These are phyloP conservation scores for Metschnikowia arizonensis DNA, from an alignment of 805 yeast species.

Conservation along the genomic window DNA sequence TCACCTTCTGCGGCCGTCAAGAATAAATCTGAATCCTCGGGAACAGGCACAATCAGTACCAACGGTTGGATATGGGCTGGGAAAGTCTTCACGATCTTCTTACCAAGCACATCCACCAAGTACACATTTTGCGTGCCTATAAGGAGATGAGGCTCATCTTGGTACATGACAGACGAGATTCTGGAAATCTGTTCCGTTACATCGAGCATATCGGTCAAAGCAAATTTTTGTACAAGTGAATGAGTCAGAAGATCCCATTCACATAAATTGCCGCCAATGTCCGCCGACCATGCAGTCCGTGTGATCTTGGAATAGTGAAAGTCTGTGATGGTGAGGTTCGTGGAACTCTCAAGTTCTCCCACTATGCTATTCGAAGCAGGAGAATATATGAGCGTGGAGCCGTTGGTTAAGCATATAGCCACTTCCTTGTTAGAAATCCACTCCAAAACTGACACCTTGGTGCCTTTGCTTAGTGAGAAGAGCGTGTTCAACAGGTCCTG, in stretches of 20 bases:
- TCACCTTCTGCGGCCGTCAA: slow-evolving; percentile 75
- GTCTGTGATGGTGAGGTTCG: slow-evolving; percentile 46
- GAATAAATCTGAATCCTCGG: slow-evolving; percentile 41
- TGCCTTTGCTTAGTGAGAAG: slow-evolving; percentile 50
- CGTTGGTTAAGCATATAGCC: slow-evolving; percentile 63
- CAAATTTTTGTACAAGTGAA: slow-evolving; percentile 39
- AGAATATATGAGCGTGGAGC: slow-evolving; percentile 60
- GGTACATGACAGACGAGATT: slow-evolving; percentile 25
- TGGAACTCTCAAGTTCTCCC: slow-evolving; percentile 46
- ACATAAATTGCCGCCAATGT: slow-evolving; percentile 50
- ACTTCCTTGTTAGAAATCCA: slow-evolving; percentile 53
- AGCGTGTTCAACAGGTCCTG: slow-evolving; percentile 44
- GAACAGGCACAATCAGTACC: slow-evolving; percentile 41
- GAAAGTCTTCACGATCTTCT: slow-evolving; percentile 45
- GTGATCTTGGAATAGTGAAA: slow-evolving; percentile 43
- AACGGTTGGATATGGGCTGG: slow-evolving; percentile 80
- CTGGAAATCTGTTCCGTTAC: slow-evolving; percentile 31
- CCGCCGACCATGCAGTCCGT: slow-evolving; percentile 54
- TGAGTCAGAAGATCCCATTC: slow-evolving; percentile 58
- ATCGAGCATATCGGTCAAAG: slow-evolving; percentile 34
- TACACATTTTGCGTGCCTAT: slow-evolving; percentile 66
- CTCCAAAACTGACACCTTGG: slow-evolving; percentile 43
- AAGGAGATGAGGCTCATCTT: slow-evolving; percentile 43
- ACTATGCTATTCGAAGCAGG: slow-evolving; percentile 59
- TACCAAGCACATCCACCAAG: slow-evolving; percentile 42